Conservation (phyloP, 148 eudicot species). For the Persicaria maculosa region DNA sequence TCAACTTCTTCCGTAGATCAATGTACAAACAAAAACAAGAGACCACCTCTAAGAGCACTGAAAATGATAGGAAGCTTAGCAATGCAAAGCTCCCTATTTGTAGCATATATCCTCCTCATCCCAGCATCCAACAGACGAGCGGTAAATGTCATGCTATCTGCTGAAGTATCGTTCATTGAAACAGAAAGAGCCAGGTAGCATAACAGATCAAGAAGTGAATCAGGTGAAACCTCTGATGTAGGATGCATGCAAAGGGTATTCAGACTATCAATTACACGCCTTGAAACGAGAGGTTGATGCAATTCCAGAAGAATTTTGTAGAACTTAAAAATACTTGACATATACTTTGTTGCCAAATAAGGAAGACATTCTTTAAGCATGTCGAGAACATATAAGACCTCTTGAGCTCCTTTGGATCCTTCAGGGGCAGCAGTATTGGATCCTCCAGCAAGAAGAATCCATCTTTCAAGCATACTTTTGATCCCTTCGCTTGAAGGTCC, state of each 20-base stretch:
- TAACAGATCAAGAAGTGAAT: constrained; percentile 61
- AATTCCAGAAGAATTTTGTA: constrained; percentile 64
- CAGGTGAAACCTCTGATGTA: constrained; percentile 53
- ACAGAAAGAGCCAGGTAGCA: constrained; percentile 46
- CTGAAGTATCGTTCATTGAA: constrained; percentile 58
- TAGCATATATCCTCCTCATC: constrained; percentile 54
- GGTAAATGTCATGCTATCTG: constrained; percentile 77
- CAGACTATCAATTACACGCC: constrained; percentile 70
- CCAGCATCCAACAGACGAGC: constrained; percentile 78
- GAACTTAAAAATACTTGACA: constrained; percentile 50
- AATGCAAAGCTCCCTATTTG: constrained; percentile 54
- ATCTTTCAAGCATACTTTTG: constrained; percentile 53
- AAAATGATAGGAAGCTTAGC: constrained; percentile 75
- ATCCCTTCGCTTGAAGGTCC: constrained; percentile 79
- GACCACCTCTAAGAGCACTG: constrained; percentile 63
- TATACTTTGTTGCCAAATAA: constrained; percentile 47
- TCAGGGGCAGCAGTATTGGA: constrained; percentile 49
- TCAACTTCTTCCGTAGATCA: neutral
- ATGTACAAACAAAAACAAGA: neutral
- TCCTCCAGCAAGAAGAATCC: constrained; percentile 66
- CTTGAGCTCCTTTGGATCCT: constrained; percentile 68
- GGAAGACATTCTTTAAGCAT: constrained; percentile 74
- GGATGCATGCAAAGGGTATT: constrained; percentile 55
- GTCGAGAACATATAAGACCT: constrained; percentile 68
- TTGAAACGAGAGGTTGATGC: constrained; percentile 62